Evolutionary conservation across 768 basidiomycete genomes (phyloP).

Genomic region (Ramaria sp.): DNA sequence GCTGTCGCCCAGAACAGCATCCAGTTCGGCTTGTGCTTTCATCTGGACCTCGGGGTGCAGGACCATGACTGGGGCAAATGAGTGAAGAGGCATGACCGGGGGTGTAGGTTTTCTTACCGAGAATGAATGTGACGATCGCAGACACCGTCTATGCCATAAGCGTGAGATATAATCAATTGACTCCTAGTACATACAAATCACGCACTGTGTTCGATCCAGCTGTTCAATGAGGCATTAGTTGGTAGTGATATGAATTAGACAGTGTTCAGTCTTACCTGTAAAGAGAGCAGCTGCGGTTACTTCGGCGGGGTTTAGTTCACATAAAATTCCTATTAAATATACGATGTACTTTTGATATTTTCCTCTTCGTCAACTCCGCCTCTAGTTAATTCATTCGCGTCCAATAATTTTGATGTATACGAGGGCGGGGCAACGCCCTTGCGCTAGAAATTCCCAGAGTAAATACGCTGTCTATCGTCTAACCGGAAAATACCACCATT

Average conservation of each 20-base stretch:
- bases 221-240: neutral
- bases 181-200: neutral
- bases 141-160: neutral
- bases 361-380: neutral
- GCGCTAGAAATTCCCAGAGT: neutral
- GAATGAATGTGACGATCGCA: neutral
- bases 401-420: neutral
- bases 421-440: slow-evolving; percentile 1
- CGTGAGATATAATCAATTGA: neutral
- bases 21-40: slow-evolving; percentile 12
- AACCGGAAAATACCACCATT: slow-evolving; percentile 17
- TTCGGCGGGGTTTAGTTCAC: neutral
- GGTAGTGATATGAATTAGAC: neutral
- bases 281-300: neutral
- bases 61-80: slow-evolving; percentile 5
- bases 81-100: too few relatives aligned
- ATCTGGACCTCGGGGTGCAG: slow-evolving; percentile 8
- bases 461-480: neutral
- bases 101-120: neutral
- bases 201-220: neutral
- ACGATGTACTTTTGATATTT: neutral
- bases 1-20: slow-evolving; percentile 6
- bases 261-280: neutral
- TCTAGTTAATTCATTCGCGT: neutral
- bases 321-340: neutral